Evolutionary conservation across 495 filamentous ascomycete genomes (phyloP).

Genomic region (Rhizodiscina lignyota): DNA sequence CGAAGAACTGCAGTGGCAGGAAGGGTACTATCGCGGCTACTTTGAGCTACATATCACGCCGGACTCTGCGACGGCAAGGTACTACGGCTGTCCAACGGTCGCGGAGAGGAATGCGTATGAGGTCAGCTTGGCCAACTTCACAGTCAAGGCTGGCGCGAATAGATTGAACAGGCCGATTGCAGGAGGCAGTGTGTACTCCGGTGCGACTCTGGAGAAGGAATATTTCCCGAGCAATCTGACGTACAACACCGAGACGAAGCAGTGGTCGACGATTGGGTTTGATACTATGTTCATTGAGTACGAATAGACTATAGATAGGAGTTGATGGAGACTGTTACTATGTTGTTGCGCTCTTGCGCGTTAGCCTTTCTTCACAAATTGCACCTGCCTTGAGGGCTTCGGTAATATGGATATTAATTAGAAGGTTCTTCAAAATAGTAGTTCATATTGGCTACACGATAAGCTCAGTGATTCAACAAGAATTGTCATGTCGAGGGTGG

Average conservation of each 20-base stretch:
- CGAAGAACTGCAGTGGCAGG: slow-evolving; percentile 48
- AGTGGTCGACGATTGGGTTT: not conserved
- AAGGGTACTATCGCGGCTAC: slow-evolving; percentile 45
- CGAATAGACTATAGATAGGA: too few relatives aligned
- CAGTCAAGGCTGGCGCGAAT: slow-evolving; percentile 38
- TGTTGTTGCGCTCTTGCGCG: too few relatives aligned
- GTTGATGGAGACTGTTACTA: too few relatives aligned
- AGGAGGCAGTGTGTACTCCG: slow-evolving; percentile 29
- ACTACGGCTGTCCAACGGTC: slow-evolving; percentile 31
- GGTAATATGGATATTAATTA: too few relatives aligned
- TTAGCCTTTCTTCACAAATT: too few relatives aligned
- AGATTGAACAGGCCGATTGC: slow-evolving; percentile 27
- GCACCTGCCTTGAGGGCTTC: too few relatives aligned
- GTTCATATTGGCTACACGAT: too few relatives aligned
- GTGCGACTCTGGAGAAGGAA: slow-evolving; percentile 30
- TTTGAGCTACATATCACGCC: slow-evolving; percentile 20
- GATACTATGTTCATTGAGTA: not conserved
- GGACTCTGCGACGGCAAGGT: slow-evolving; percentile 26
- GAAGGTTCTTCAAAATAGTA: too few relatives aligned
- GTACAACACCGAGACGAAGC: slow-evolving; percentile 24
- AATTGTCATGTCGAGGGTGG: too few relatives aligned
- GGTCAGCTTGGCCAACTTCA: slow-evolving; percentile 41
- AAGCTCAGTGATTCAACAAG: too few relatives aligned
- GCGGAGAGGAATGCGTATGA: slow-evolving; percentile 25
- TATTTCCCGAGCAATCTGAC: slow-evolving; percentile 29